Conservation (phyloP, 2,329 filamentous ascomycete genomes). For the Botryosphaeria agaves region DNA sequence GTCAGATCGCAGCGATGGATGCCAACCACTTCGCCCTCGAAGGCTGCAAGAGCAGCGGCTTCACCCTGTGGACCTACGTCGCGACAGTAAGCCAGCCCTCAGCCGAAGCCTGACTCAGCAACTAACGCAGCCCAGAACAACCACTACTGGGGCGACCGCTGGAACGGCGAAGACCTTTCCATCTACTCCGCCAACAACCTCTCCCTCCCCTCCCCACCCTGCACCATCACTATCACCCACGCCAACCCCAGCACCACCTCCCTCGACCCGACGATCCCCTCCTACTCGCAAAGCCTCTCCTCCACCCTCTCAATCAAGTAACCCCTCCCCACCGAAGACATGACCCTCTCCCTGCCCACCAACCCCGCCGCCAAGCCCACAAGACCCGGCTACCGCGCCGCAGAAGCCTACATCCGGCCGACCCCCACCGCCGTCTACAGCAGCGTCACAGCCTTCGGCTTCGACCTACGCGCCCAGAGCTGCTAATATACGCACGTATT, state of each 20-base stretch:
- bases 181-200: conserved; percentile 77
- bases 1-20: conserved; percentile 82
- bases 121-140: conserved; percentile 42
- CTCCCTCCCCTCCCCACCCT: conserved; percentile 32
- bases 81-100: conserved; percentile 40
- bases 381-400: conserved; percentile 63
- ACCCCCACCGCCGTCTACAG: conserved; percentile 63
- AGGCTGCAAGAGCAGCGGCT: conserved; percentile 66
- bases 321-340: conserved; percentile 43
- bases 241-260: conserved; percentile 33
- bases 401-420: conserved; percentile 83
- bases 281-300: conserved; percentile 36
- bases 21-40: conserved; percentile 91
- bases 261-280: conserved; percentile 30
- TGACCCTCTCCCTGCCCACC: conserved; percentile 13
- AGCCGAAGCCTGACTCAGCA: not conserved
- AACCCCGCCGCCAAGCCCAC: conserved; percentile 20
- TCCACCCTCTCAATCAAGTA: conserved; percentile 41
- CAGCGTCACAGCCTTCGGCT: conserved; percentile 51
- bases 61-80: conserved; percentile 79
- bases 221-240: too few relatives aligned
- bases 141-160: conserved; percentile 78
- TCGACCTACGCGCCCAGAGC: conserved; percentile 65
- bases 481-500: too few relatives aligned
- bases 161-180: conserved; percentile 95